Base-by-base conservation (phyloP, 257 asterid species). In the Avicennia marina region DNA sequence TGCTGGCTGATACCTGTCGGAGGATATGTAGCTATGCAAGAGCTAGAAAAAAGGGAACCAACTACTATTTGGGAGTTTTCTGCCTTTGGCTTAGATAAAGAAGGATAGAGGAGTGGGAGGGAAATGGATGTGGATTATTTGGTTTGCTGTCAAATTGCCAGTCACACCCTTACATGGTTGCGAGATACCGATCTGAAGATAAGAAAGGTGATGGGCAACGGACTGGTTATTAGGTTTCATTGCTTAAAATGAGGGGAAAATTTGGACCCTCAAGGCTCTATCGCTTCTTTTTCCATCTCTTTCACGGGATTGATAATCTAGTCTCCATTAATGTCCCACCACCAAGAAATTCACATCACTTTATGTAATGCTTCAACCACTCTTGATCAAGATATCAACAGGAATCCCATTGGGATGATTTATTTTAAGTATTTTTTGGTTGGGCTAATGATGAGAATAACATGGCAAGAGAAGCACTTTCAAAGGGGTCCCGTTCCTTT, bases 311-410 rank as follows among this genome's bases (percentile, higher is more conserved):
- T 59, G 65, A 69, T 66, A 56, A 59, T 73, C 15, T 26, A 11
- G 32, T 13, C 51, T 49, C 49, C 58, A 70, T 60, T 70, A 58
- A 53, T 66, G 47, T 64, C 72, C 70, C 74, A 67, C 67, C 75
- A 58, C 24, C n/a, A 42, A 22, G 41, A 42, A 19, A 22, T 18
- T 49, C 52, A n/a, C 60, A 34, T 63, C 65, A 67, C 77, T 70
- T 72, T 68, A 62, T 66, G 60, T 64, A 69, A 56, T 58, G 63
- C 53, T 68, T 64, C 75, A 78, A 62, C 76, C 58, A 78, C 78
- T 49, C 50, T 55, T 57, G 39, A 31, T 47, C 32, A 45, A 52
- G 67, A 40, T 48, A 38, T 65, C 60, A 60, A 64, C 43, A 58
- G 25, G 56, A 65, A 52, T 53, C 60, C 51, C 68, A 52, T 29